Evolutionary conservation across 2,329 filamentous ascomycete genomes (phyloP), one percentile per base, ranked within the genome.

Genomic region (Furcasterigmium furcatum): DNA sequence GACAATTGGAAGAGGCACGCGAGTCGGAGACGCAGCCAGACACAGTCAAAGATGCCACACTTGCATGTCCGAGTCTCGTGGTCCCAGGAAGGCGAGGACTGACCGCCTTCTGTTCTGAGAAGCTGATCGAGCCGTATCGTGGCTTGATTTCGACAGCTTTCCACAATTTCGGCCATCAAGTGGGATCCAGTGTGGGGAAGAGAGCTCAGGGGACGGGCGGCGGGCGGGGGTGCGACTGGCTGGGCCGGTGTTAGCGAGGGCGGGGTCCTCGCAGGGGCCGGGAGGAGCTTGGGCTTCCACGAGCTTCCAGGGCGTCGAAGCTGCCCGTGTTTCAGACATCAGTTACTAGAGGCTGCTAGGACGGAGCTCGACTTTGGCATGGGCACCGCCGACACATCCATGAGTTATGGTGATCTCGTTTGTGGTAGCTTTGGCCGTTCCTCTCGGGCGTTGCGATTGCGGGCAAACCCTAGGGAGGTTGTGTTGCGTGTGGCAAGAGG

Each of bases 81-180:
- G n/a, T 18, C n/a, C 34, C 19, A 27, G 24, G 7, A 27, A 27
- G 7, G 7, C 24, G 7, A 27, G 24, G 24, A 12, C 18, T 36
- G 34, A 36, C 34, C 34, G 34, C 34, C 34, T 36, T 36, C 34
- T 36, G 16, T 19, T 16, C 5, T 36, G 4, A 34, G 30, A 18
- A 18, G n/a, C 34, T 16, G 12, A 18, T 16, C 19, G 14, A 16
- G 18, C 30, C 6, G 14, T 32, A 13, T 36, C 34, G n/a, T 36
- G 34, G 14, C n/a, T 18, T 12, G n/a, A 18, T 19, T 63, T 60
- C 56, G 59, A 64, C 61, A 64, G 55, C 58, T 64, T 63, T 58
- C 61, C 59, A 54, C 55, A 62, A 51, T 52, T 51, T 51, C 44
- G 50, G 39, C 48, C 41, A 43, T 35, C 43, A 43, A 42, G 48